Evolutionary conservation across 164 flowering plant genomes (phyloP).

Genomic region (Piper betle): DNA sequence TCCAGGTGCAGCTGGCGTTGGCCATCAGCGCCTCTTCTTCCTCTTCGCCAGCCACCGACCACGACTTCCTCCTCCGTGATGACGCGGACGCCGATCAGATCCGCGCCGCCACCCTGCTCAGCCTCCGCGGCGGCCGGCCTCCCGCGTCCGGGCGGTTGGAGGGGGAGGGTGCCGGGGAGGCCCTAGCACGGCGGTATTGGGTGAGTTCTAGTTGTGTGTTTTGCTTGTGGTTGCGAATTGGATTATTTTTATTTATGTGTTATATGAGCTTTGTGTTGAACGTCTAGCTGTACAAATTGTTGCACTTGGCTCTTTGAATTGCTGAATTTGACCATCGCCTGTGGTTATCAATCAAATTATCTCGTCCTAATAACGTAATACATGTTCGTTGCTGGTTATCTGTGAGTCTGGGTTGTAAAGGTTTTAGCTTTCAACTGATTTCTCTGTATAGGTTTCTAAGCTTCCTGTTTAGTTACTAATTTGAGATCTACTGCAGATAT

Average conservation of each 20-base stretch:
- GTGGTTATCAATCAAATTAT: no score
- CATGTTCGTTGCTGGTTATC: no score
- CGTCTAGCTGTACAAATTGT: no score
- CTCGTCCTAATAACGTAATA: no score
- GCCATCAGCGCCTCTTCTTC: conserved; percentile 89
- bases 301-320: background rate
- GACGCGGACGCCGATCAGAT: conserved; percentile 73
- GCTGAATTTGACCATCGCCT: background rate
- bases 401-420: no score
- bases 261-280: background rate
- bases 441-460: background rate
- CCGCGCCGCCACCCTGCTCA: conserved; percentile 58
- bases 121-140: conserved; percentile 31
- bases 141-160: conserved; percentile 13
- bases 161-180: conserved; percentile 27
- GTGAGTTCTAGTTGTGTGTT: conserved; percentile 21
- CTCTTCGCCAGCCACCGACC: conserved; percentile 8
- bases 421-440: no score
- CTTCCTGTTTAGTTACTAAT: no score
- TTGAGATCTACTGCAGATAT: background rate
- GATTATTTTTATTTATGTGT: background rate
- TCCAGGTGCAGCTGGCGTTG: conserved; percentile 78
- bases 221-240: background rate
- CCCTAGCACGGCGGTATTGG: conserved; percentile 60
- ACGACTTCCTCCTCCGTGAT: conserved; percentile 9